Evolutionary conservation across 495 filamentous ascomycete species (phyloP).

Genomic region (Talaromyces stipitatus): DNA sequence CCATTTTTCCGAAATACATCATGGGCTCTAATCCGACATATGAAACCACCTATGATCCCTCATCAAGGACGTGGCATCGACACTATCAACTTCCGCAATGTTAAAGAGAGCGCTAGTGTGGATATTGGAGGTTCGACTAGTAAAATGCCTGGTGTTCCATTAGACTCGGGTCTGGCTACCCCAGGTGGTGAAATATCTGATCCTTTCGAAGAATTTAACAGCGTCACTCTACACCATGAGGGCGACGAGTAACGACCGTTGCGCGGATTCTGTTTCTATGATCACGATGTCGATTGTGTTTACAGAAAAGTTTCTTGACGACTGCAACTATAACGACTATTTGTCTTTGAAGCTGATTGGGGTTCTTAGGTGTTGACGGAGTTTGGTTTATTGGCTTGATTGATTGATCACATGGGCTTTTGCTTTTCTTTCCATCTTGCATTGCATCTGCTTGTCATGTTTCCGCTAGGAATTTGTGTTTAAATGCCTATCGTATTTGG

Average conservation of each 20-base stretch:
- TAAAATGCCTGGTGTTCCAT: slow-evolving; percentile 66
- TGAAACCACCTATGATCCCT: slow-evolving; percentile 97
- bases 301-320: background rate
- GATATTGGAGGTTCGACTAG: slow-evolving; percentile 64
- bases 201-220: slow-evolving; percentile 98
- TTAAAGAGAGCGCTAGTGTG: slow-evolving; percentile 94
- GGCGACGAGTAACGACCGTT: slow-evolving; percentile 38
- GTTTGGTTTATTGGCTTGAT: background rate
- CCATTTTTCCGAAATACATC: slow-evolving; percentile 94
- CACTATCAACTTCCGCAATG: slow-evolving; percentile 92
- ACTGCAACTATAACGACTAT: background rate
- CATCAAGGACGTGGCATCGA: slow-evolving; percentile 87
- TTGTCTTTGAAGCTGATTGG: background rate
- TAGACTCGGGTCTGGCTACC: slow-evolving; percentile 78
- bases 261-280: background rate
- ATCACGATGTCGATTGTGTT: background rate
- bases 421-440: background rate
- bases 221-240: slow-evolving; percentile 94
- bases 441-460: background rate
- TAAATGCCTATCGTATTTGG: background rate
- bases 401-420: background rate
- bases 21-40: slow-evolving; percentile 94
- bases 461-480: background rate
- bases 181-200: slow-evolving; percentile 80
- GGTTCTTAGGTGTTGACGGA: background rate